A percentile compares a stretch with the other conserved stretches of the same genome.
Evolutionary conservation across 2,329 filamentous ascomycete genomes (phyloP).

Genomic region (Geosmithia flava): DNA sequence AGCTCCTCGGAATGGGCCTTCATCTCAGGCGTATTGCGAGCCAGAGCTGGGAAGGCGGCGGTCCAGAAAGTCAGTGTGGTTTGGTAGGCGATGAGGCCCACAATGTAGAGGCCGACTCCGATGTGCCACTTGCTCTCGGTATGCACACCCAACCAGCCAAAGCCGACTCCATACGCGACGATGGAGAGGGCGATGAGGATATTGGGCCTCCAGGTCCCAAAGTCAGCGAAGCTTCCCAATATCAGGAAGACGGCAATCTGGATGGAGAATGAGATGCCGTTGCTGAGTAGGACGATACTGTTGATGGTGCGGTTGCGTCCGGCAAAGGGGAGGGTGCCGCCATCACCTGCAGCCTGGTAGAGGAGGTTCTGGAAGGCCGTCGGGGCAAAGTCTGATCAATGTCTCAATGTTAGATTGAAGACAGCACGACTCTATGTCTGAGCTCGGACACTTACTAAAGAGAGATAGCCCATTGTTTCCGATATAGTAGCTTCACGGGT

Average conservation of each 20-base stretch:
- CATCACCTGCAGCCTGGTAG: conserved; percentile 43
- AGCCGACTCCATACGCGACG: conserved; percentile 50
- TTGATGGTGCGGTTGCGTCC: conserved; percentile 47
- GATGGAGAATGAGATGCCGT: conserved; percentile 56
- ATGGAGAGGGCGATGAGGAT: conserved; percentile 49
- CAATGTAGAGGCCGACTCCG: conserved; percentile 51
- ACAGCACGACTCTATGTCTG: neutral
- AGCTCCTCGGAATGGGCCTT: conserved; percentile 17
- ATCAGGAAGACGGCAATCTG: conserved; percentile 45
- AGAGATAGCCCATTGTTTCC: conserved; percentile 51
- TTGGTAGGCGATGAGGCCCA: conserved; percentile 55
- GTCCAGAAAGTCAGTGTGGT: conserved; percentile 59
- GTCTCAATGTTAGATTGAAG: too few species aligned
- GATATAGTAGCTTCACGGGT: conserved; percentile 40
- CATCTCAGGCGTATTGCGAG: conserved; percentile 20
- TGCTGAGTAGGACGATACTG: conserved; percentile 51
- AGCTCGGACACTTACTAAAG: conserved; percentile 33
- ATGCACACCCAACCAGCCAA: conserved; percentile 56
- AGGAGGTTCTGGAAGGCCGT: conserved; percentile 54
- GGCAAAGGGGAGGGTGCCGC: conserved; percentile 38
- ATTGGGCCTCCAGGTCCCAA: conserved; percentile 50
- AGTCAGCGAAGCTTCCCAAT: conserved; percentile 46
- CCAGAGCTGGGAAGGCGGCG: conserved; percentile 35
- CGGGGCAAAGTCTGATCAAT: conserved; percentile 32
- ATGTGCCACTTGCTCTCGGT: conserved; percentile 45